A percentile compares a stretch with the other conserved stretches of the same genome.
Conservation (phyloP, 768 basidiomycete genomes). For the Agrocybe pediades region DNA sequence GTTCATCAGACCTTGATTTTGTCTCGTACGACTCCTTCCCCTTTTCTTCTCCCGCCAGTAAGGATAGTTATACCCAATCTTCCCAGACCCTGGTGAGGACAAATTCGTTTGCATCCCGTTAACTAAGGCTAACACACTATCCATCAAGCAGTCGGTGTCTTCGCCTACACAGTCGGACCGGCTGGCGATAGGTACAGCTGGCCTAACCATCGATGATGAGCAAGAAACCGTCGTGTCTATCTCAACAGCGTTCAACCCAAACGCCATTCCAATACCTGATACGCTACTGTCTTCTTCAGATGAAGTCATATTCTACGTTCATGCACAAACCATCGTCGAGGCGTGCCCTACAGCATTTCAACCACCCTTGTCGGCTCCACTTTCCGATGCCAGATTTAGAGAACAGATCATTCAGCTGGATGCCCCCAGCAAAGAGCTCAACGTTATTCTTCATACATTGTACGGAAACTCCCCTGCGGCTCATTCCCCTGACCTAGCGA, state of each 20-base stretch:
- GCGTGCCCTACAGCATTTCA: constrained; percentile 50
- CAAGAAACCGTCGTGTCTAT: constrained; percentile 10
- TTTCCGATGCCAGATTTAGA: constrained; percentile 10
- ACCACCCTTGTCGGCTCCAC: constrained; percentile 27
- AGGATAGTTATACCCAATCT: not conserved
- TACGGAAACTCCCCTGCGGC: constrained; percentile 51
- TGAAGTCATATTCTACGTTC: constrained; percentile 64
- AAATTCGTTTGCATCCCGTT: too few relatives aligned
- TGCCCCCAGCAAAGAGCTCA: constrained; percentile 46
- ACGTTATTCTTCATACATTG: constrained; percentile 54
- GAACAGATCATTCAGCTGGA: constrained; percentile 40
- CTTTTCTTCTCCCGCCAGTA: not conserved
- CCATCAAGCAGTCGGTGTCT: too few relatives aligned
- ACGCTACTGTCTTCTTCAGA: constrained; percentile 53
- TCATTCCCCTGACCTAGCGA: constrained; percentile 49
- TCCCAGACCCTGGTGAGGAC: not conserved
- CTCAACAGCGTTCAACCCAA: constrained; percentile 27
- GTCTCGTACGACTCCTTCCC: not conserved
- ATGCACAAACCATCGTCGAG: constrained; percentile 42
- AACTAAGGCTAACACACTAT: too few relatives aligned
- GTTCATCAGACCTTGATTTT: not conserved
- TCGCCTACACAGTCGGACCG: too few relatives aligned
- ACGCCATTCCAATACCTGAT: constrained; percentile 15
- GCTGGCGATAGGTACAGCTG: too few relatives aligned
- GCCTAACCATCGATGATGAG: not conserved